Conservation (phyloP, 805 yeast genomes). For the Candida incommunis region DNA sequence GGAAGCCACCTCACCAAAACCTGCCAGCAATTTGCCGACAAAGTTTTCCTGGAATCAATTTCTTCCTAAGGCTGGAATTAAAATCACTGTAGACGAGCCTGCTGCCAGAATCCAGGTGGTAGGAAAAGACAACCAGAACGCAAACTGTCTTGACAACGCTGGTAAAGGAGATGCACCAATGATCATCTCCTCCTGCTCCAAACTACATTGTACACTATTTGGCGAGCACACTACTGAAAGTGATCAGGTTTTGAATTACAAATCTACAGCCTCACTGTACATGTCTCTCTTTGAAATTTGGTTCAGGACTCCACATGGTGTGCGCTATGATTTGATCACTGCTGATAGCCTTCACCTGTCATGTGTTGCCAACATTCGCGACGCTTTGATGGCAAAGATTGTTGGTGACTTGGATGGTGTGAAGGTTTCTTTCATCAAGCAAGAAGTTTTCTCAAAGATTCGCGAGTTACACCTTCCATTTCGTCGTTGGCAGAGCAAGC, state of each 20-base stretch:
- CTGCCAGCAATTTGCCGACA: neutral
- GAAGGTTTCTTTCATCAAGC: conserved; percentile 15
- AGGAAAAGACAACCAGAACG: conserved; percentile 5
- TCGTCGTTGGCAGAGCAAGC: neutral
- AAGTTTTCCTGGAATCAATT: conserved; percentile 4
- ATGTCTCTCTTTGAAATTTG: conserved; percentile 14
- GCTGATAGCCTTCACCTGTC: conserved; percentile 13
- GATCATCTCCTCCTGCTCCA: conserved; percentile 18
- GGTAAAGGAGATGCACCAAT: conserved; percentile 7
- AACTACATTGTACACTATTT: conserved; percentile 15
- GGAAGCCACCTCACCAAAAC: neutral
- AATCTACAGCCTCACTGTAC: conserved; percentile 12
- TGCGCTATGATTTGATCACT: conserved; percentile 15
- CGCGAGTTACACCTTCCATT: conserved; percentile 8
- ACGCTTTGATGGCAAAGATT: conserved; percentile 15
- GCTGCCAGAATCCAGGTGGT: conserved; percentile 19
- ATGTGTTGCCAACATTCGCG: conserved; percentile 16
- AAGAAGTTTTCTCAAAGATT: conserved; percentile 20
- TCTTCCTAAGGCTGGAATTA: conserved; percentile 17
- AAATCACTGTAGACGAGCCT: conserved; percentile 20
- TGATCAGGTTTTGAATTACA: conserved; percentile 12
- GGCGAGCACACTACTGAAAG: conserved; percentile 15
- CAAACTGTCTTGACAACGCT: neutral
- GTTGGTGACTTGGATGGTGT: conserved; percentile 14
- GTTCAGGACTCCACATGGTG: conserved; percentile 18